Conservation (phyloP, 202 grass and related monocot species). For the Bolboschoenoplectus hybrid region DNA sequence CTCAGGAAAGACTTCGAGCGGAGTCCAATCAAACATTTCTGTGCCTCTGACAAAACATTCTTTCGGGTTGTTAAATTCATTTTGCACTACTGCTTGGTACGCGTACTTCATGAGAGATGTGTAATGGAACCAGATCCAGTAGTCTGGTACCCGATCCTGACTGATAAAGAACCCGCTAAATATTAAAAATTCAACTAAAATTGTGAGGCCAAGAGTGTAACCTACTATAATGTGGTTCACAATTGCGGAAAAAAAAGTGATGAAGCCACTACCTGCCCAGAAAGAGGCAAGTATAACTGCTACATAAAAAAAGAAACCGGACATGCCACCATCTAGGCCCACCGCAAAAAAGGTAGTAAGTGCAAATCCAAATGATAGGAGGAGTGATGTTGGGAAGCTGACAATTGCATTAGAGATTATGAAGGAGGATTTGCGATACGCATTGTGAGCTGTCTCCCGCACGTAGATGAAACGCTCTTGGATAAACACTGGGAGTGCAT, state of each 20-base stretch:
- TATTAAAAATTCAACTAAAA: constrained; percentile 62
- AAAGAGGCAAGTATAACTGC: constrained; percentile 62
- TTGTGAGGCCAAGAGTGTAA: constrained; percentile 45
- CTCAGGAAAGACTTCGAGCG: constrained; percentile 46
- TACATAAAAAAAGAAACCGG: constrained; percentile 60
- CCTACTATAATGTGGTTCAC: constrained; percentile 62
- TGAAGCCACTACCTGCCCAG: constrained; percentile 68
- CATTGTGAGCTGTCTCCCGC: constrained; percentile 69
- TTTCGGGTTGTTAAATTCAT: constrained; percentile 55
- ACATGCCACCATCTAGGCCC: constrained; percentile 52
- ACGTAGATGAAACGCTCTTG: constrained; percentile 73
- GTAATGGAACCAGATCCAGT: constrained; percentile 86
- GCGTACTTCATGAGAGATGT: constrained; percentile 70
- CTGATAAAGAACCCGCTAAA: constrained; percentile 78
- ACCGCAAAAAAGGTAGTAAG: constrained; percentile 67
- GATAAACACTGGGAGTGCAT: constrained; percentile 74
- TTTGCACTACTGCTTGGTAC: constrained; percentile 83
- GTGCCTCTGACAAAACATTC: constrained; percentile 69
- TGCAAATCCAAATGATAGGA: constrained; percentile 60
- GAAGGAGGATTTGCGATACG: constrained; percentile 72
- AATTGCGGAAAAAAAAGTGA: constrained; percentile 68
- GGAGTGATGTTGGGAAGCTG: constrained; percentile 53
- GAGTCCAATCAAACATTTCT: constrained; percentile 80
- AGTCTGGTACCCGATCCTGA: constrained; percentile 47
- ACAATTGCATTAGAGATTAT: constrained; percentile 62